These are phyloP conservation scores for Sclerotinia minor DNA, from an alignment of 2,329 filamentous ascomycete species.

Conservation along the genomic window DNA sequence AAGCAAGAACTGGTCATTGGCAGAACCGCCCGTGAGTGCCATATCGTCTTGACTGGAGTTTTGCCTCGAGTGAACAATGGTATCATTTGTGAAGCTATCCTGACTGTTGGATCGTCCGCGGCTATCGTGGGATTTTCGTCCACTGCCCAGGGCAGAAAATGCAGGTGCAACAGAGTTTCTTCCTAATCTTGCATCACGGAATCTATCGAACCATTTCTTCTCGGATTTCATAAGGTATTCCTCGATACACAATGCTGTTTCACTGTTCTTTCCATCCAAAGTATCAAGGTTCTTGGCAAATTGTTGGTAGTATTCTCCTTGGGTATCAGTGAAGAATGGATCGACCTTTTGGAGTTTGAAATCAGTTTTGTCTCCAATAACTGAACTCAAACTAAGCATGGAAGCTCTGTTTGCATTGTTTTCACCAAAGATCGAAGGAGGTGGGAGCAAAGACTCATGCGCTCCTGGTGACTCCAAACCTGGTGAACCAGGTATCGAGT, in stretches of 20 bases:
- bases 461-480: constrained; percentile 21
- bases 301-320: constrained; percentile 58
- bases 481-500: constrained; percentile 21
- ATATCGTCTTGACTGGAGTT: constrained; percentile 24
- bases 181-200: constrained; percentile 43
- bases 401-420: constrained; percentile 39
- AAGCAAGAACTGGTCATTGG: constrained; percentile 50
- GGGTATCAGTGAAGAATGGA: constrained; percentile 66
- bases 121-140: constrained; percentile 48
- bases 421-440: constrained; percentile 21
- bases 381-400: constrained; percentile 48
- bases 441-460: constrained; percentile 27
- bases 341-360: constrained; percentile 66
- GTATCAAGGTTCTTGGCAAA: constrained; percentile 59
- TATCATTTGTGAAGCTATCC: constrained; percentile 18
- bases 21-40: constrained; percentile 14
- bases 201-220: constrained; percentile 64
- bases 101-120: constrained; percentile 18
- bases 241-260: constrained; percentile 62
- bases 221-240: constrained; percentile 64
- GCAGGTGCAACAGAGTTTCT: background rate
- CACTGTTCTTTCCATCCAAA: constrained; percentile 56
- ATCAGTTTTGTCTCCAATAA: constrained; percentile 61
- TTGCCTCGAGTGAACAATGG: constrained; percentile 23
- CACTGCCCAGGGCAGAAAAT: constrained; percentile 7